phyloP scores from a whole-genome alignment of 441 rosid species.

The Euphorbia neoarborescens region DNA sequence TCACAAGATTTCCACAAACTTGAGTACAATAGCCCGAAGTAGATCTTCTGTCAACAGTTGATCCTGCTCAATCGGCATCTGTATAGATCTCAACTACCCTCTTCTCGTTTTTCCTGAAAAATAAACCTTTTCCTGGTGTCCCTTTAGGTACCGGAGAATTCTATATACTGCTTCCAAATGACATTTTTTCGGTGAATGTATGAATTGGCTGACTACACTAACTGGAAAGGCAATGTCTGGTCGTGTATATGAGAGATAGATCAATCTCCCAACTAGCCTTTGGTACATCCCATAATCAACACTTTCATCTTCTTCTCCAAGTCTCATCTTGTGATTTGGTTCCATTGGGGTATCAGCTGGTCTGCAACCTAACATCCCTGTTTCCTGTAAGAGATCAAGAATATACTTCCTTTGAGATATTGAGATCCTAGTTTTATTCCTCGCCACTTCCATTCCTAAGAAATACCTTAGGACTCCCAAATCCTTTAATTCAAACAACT shows the following conservation, averaged over 20 bases:
- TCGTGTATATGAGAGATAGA: background rate
- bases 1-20: background rate
- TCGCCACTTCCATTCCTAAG: background rate
- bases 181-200: background rate
- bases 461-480: background rate
- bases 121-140: background rate
- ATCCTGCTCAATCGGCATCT: background rate
- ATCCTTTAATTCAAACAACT: background rate
- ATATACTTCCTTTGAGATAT: background rate
- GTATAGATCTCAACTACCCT: background rate
- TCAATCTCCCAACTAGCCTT: background rate
- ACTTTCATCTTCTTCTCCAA: too few species aligned
- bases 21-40: background rate
- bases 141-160: background rate
- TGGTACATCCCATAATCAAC: background rate
- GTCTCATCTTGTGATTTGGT: background rate
- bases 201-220: background rate
- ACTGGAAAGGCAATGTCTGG: background rate
- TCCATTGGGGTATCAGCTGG: background rate
- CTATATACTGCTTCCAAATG: background rate
- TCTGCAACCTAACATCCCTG: background rate
- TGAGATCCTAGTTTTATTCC: background rate
- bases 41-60: background rate
- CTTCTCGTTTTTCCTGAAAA: background rate
- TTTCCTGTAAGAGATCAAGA: background rate